Percentiles rank a stretch among this genome's conserved stretches.
Evolutionary conservation across 495 filamentous ascomycete species (phyloP).

Genomic region (Talaromyces thailandensis): DNA sequence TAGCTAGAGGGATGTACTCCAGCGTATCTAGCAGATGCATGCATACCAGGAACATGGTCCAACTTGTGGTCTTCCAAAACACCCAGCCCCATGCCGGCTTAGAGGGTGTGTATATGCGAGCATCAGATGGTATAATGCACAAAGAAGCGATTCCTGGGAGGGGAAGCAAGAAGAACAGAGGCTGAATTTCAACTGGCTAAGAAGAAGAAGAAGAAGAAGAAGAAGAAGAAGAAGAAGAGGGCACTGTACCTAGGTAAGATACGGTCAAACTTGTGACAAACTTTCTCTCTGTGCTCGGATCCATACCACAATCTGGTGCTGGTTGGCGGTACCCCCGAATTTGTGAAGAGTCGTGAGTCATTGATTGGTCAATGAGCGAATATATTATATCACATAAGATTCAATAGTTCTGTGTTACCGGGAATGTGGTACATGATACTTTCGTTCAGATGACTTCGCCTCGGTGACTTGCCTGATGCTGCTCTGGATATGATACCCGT

Average conservation of each 20-base stretch:
- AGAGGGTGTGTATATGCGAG: not conserved
- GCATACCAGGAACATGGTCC: conserved; percentile 65
- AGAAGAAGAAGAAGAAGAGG: no score
- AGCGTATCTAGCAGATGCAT: not conserved
- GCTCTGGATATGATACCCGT: no score
- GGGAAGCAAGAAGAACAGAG: no score
- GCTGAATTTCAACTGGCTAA: no score
- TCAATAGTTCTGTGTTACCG: not conserved
- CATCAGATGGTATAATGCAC: not conserved
- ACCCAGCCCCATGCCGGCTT: conserved; percentile 64
- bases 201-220: no score
- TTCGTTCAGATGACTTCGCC: no score
- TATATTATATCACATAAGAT: not conserved
- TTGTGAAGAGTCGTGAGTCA: not conserved
- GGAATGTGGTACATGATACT: no score
- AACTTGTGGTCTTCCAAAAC: conserved; percentile 59
- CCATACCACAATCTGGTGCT: no score
- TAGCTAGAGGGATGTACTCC: not conserved
- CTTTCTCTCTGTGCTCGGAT: no score
- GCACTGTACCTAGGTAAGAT: not conserved
- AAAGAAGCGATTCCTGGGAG: no score
- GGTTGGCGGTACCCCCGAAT: not conserved
- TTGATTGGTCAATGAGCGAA: not conserved
- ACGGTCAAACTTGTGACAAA: not conserved
- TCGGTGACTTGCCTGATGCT: no score